Evolutionary conservation across 345 rosid genomes (phyloP), one percentile per base, ranked within the genome.

Genomic region (Gossypium longicalyx): DNA sequence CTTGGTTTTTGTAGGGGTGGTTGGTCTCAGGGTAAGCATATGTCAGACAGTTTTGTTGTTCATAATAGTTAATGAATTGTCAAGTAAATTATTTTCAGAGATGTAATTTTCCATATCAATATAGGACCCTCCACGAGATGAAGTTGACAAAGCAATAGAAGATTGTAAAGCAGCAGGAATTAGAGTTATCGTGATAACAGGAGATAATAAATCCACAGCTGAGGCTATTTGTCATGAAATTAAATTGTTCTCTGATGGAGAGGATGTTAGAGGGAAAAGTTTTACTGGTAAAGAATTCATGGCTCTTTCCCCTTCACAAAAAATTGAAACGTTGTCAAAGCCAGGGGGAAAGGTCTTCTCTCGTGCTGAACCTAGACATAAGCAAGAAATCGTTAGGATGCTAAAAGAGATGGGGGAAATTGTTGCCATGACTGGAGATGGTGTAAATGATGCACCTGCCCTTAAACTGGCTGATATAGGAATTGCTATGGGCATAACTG

Each of bases 401-500:
- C 89, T 94, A 64, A 92, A 89, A 75, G 97, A 92, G 72, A 92
- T 89, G 97, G 97, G 92, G 7, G 91, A 94, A 27, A 80, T 94
- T 41, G 97, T 92, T 34, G 98, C 98, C 19, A 94, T 94, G 98
- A 94, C 98, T 2, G 98, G 98, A 60, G 98, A 94, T 75, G 98
- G 98, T 29, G 98, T 94, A 44, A 94, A 94, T 77, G 98, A 94
- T 88, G 97, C 97, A 65, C 98, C 98, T 79, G 98, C 98, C 15
- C 89, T 94, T 65, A 94, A 94, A 83, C 91, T 90, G 1, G 97
- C 98, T 69, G 98, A 94, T 79, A 94, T 94, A 77, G 98, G 98
- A 61, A 83, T 94, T 59, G 93, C 98, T 75, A 94, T 94, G 98
- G 98, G 98, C 79, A 94, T 94, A 60, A 83, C 97, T 34, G 97